Conservation (phyloP, 768 basidiomycete species). For the Kwoniella sp. region DNA sequence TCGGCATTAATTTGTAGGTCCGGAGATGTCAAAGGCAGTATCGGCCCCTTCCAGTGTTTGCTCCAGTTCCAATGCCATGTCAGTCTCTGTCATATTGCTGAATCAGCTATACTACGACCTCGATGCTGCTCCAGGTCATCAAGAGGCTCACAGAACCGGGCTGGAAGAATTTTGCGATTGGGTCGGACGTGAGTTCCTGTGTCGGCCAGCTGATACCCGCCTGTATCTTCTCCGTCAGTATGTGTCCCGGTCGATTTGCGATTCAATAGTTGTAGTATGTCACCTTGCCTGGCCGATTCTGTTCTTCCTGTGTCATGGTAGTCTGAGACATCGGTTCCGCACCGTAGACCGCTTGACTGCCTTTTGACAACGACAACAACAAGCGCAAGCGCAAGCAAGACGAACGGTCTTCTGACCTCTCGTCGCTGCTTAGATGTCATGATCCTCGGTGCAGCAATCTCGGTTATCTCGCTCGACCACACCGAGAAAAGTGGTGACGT, state of each 20-base stretch:
- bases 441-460: too few relatives aligned
- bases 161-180: constrained; percentile 37
- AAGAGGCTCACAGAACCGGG: constrained; percentile 28
- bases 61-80: constrained; percentile 37
- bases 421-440: too few relatives aligned
- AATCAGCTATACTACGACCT: not conserved
- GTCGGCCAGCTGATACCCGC: constrained; percentile 42
- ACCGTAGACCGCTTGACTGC: not conserved
- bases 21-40: constrained; percentile 9
- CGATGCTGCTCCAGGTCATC: not conserved
- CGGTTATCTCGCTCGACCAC: too few relatives aligned
- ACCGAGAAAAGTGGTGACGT: too few relatives aligned
- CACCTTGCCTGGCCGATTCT: not conserved
- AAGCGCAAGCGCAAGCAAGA: too few relatives aligned
- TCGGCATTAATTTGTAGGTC: constrained; percentile 17
- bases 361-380: too few relatives aligned
- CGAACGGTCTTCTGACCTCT: too few relatives aligned
- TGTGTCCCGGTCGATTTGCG: not conserved
- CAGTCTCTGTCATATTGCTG: constrained; percentile 21
- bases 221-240: constrained; percentile 5
- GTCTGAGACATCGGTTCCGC: not conserved
- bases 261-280: too few relatives aligned
- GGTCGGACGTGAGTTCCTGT: constrained; percentile 38
- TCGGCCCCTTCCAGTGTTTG: constrained; percentile 21
- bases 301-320: not conserved